Conservation (phyloP, 2,329 filamentous ascomycete species). For the Claviceps sp. region DNA sequence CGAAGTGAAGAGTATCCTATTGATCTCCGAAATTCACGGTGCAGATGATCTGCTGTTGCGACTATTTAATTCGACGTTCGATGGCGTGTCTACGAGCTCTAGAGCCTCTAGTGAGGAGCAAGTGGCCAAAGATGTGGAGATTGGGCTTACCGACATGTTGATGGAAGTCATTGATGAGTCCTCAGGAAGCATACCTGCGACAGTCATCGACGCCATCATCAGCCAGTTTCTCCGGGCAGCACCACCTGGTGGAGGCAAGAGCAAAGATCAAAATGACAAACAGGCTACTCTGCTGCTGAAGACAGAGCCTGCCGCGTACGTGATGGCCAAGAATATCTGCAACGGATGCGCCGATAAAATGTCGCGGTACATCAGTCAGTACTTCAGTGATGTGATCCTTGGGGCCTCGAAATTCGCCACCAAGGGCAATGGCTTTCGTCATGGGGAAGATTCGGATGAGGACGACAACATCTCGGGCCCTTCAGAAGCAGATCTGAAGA, state of each 20-base stretch:
- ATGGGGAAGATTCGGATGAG: conserved; percentile 50
- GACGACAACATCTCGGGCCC: conserved; percentile 47
- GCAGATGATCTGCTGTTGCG: conserved; percentile 66
- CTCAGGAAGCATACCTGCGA: conserved; percentile 53
- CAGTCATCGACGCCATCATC: conserved; percentile 84
- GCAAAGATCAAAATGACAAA: conserved; percentile 54
- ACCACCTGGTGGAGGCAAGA: conserved; percentile 49
- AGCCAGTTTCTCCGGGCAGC: conserved; percentile 89
- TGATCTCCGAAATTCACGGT: conserved; percentile 77
- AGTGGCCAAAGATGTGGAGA: conserved; percentile 84
- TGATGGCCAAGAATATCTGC: conserved; percentile 92
- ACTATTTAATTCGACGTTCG: conserved; percentile 82
- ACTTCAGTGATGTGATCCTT: conserved; percentile 93
- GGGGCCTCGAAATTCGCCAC: conserved; percentile 56
- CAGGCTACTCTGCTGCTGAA: conserved; percentile 78
- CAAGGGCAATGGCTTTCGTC: conserved; percentile 42
- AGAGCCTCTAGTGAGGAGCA: conserved; percentile 66
- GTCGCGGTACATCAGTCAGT: conserved; percentile 86
- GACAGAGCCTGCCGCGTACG: conserved; percentile 82
- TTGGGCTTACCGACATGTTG: conserved; percentile 77
- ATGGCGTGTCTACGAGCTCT: conserved; percentile 69
- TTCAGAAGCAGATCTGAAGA: conserved; percentile 72
- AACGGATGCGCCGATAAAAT: conserved; percentile 84
- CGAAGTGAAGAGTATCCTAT: conserved; percentile 86
- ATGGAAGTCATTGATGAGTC: conserved; percentile 80